Conservation (phyloP, 1,284 basidiomycete species). For the Cryptococcus floricola region DNA sequence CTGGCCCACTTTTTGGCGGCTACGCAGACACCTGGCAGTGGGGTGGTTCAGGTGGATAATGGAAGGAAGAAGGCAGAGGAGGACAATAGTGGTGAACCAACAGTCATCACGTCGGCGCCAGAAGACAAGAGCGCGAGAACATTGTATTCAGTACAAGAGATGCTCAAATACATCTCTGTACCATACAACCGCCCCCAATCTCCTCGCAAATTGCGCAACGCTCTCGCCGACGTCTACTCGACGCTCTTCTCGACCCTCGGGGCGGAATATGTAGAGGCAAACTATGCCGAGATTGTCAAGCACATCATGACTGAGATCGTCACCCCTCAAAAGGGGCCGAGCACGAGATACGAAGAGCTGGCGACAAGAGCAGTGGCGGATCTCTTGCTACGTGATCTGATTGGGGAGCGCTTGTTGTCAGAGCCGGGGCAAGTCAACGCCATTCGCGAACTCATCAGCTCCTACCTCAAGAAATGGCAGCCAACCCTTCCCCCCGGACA, state of each 20-base stretch:
- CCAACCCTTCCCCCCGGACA: constrained; percentile 87
- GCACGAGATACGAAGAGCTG: constrained; percentile 69
- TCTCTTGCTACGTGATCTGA: constrained; percentile 75
- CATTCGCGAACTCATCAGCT: constrained; percentile 75
- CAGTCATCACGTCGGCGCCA: constrained; percentile 52
- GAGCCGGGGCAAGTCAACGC: constrained; percentile 91
- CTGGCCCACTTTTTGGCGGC: constrained; percentile 78
- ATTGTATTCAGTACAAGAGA: constrained; percentile 70
- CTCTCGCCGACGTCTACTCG: constrained; percentile 85
- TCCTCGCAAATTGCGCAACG: constrained; percentile 69
- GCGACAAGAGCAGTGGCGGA: constrained; percentile 69
- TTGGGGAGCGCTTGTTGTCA: constrained; percentile 80
- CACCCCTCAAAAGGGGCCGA: constrained; percentile 54
- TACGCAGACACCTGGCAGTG: constrained; percentile 70
- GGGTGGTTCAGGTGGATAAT: constrained; percentile 52
- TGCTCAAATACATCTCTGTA: constrained; percentile 71
- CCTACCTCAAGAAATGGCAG: constrained; percentile 79
- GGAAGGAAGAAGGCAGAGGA: constrained; percentile 61
- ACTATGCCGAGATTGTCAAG: constrained; percentile 72
- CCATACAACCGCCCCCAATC: constrained; percentile 73
- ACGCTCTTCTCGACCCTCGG: constrained; percentile 74
- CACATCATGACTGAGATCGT: constrained; percentile 79
- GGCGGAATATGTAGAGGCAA: constrained; percentile 69
- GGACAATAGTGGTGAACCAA: constrained; percentile 58
- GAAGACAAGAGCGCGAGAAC: constrained; percentile 63